phyloP scores from a whole-genome alignment of 2,329 filamentous ascomycete genomes.

The Ophiostoma himal-ulmi region DNA sequence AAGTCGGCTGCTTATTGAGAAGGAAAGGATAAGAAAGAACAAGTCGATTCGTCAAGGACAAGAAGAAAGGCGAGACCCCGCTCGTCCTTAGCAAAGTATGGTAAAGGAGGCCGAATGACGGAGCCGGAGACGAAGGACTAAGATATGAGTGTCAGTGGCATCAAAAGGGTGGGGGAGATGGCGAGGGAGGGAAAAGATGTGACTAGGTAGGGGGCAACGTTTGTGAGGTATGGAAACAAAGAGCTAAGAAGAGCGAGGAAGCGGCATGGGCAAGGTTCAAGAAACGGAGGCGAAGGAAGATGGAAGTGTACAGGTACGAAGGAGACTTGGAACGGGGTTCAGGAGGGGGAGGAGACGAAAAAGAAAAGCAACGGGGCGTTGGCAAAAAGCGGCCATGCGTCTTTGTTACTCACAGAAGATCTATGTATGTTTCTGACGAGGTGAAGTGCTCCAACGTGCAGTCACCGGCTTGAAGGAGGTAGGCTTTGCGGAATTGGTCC shows the following conservation, averaged over 20 bases:
- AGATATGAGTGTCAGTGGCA: conserved; percentile 20
- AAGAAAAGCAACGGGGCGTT: neutral
- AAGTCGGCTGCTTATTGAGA: conserved; percentile 32
- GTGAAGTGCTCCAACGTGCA: neutral
- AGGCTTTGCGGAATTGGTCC: neutral
- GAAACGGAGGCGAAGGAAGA: conserved; percentile 1
- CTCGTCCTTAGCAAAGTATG: conserved; percentile 31
- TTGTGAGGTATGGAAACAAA: conserved; percentile 7
- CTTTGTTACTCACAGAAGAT: neutral
- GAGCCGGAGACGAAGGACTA: conserved; percentile 21
- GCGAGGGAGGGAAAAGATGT: conserved; percentile 15
- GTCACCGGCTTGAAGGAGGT: neutral
- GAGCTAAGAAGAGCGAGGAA: conserved; percentile 16
- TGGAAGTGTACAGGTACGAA: conserved; percentile 7
- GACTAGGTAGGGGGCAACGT: conserved; percentile 2
- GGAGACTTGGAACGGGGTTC: neutral
- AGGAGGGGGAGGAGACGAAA: neutral
- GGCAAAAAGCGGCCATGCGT: neutral
- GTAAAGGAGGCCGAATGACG: conserved; percentile 31
- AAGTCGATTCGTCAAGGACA: conserved; percentile 40
- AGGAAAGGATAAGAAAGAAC: conserved; percentile 39
- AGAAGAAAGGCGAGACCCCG: conserved; percentile 36
- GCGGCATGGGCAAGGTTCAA: neutral
- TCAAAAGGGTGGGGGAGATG: conserved; percentile 18
- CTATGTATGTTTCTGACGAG: neutral